Percentiles rank a stretch among this genome's conserved stretches.
Evolutionary conservation across 2,329 filamentous ascomycete genomes (phyloP).

Genomic region (Diplocarpon mali): DNA sequence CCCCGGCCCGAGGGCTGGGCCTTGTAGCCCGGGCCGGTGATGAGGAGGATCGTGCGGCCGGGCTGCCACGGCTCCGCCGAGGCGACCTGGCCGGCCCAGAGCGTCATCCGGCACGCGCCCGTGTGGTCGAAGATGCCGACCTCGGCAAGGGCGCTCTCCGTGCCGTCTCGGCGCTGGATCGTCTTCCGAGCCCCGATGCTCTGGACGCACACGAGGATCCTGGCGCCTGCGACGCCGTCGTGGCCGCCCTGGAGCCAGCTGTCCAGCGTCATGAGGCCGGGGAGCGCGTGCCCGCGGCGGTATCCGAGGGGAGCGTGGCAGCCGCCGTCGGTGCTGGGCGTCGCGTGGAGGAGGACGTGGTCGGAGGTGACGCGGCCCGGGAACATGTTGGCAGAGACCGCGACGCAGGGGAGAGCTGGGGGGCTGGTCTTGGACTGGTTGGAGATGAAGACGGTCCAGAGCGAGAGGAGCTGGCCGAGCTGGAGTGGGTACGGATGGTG

Average conservation of each 20-base stretch:
- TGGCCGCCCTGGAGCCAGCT: conserved; percentile 43
- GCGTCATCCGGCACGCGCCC: conserved; percentile 38
- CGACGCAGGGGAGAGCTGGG: conserved; percentile 21
- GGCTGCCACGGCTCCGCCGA: conserved; percentile 36
- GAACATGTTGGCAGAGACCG: conserved; percentile 43
- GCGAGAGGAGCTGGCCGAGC: conserved; percentile 42
- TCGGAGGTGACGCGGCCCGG: conserved; percentile 43
- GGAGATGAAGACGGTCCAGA: conserved; percentile 46
- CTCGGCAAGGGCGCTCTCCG: conserved; percentile 35
- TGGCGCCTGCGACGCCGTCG: conserved; percentile 36
- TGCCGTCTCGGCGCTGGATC: conserved; percentile 35
- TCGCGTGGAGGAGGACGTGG: conserved; percentile 42
- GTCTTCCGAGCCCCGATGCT: conserved; percentile 41
- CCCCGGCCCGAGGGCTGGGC: conserved; percentile 16
- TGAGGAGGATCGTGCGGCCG: conserved; percentile 38
- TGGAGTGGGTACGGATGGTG: conserved; percentile 32
- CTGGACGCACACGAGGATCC: conserved; percentile 46
- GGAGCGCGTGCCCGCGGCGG: conserved; percentile 28
- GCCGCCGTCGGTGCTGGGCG: conserved; percentile 32
- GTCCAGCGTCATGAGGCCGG: conserved; percentile 44
- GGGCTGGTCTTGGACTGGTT: conserved; percentile 36
- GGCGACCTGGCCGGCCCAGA: conserved; percentile 41
- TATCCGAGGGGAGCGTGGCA: conserved; percentile 38
- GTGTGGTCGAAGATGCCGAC: conserved; percentile 48
- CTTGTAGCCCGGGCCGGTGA: conserved; percentile 29